Evolutionary conservation across 2,329 filamentous ascomycete genomes (phyloP), one percentile per base, ranked within the genome.

Genomic region (Aureobasidium sp.): DNA sequence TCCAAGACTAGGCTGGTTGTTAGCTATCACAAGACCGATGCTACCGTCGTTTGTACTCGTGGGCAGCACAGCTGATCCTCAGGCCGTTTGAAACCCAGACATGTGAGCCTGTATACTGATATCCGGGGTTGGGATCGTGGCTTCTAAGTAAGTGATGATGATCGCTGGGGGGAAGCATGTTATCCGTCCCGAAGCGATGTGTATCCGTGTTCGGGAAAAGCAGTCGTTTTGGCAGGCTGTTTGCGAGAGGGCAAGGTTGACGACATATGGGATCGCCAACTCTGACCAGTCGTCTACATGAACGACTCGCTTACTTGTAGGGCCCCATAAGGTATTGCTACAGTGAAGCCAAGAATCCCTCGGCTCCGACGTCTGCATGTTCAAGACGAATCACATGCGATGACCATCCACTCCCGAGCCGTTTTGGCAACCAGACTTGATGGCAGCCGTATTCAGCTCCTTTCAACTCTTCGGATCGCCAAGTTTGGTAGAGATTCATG

Each of bases 381-480:
- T 49, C 44, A 25, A 49, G 56, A 59, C 56, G 56, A 39, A 59
- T 59, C 56, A 59, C 56, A 59, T 59, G 56, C 56, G 41, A 59
- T 29, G 20, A 12, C 53, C 53, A 34, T 14, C 25, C 44, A 20
- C 20, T 59, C 22, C 20, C 42, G 34, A 59, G 56, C 56, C 56
- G 56, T 49, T 59, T 57, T 48, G 31, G 29, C 39, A 41, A 58
- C 41, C 20, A 31, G 31, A 47, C 22, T 48, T 41, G 56, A 59
- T 59, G 41, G 44, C 56, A 39, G 56, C 44, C 56, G 49, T 44
- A 59, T 36, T 12, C 22, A 39, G 29, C 34, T 45, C 36, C 17
- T 31, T 29, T 3, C 39, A 49, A 34, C 31, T 11, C 31, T 11
- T 41, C 34, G 17, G 56, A 49, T 59, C 44, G 44, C 15, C 56